These are phyloP conservation scores for Clarireedia monteithiana DNA, from an alignment of 2,329 filamentous ascomycete genomes.

Conservation along the genomic window DNA sequence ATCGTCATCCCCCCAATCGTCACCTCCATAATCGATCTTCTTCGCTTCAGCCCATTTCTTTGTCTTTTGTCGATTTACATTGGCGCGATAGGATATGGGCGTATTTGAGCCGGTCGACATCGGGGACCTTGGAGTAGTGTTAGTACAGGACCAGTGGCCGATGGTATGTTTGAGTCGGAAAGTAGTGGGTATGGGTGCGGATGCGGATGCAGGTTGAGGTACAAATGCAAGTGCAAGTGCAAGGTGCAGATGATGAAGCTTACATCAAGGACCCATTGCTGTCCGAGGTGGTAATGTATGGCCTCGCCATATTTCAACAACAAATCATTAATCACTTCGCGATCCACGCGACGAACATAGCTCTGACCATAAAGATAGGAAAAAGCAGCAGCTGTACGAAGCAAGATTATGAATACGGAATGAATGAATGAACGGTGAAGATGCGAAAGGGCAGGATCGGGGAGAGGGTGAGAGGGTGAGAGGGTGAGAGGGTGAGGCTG, in stretches of 20 bases:
- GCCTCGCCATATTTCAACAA: conserved; percentile 25
- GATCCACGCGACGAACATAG: conserved; percentile 7
- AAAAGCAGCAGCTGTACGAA: background rate
- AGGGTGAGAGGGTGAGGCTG: background rate
- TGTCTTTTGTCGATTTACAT: conserved; percentile 83
- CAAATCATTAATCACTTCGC: conserved; percentile 3
- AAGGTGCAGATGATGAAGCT: background rate
- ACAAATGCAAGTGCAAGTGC: no score
- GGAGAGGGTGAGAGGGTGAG: background rate
- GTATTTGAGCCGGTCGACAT: conserved; percentile 12
- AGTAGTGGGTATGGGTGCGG: background rate
- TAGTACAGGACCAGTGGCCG: conserved; percentile 3
- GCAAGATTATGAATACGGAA: background rate
- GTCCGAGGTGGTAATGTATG: conserved; percentile 20
- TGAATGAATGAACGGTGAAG: background rate
- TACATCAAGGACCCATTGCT: conserved; percentile 7
- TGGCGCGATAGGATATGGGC: conserved; percentile 58
- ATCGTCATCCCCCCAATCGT: conserved; percentile 79
- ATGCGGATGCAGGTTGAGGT: no score
- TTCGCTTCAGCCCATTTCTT: conserved; percentile 94
- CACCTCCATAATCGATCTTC: conserved; percentile 78
- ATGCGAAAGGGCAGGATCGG: background rate
- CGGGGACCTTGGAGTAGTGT: conserved; percentile 17
- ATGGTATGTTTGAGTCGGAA: background rate
- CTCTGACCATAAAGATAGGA: conserved; percentile 1